Base-by-base conservation (phyloP, 2,329 filamentous ascomycete species). In the Arthrobotrys pseudoclavata region DNA sequence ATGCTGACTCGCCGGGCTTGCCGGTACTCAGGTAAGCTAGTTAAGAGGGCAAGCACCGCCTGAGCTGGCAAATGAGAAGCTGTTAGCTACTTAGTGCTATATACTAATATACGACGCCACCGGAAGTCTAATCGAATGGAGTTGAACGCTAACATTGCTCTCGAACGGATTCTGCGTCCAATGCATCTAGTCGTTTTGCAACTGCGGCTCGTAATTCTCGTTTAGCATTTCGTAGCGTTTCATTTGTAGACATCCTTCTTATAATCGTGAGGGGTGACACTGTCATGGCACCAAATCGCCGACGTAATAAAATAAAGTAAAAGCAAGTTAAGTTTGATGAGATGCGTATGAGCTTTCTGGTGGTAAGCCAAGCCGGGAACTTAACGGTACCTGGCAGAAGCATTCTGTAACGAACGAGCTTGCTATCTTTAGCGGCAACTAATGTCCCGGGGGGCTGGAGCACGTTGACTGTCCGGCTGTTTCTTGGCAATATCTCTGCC, bases 1-100 rank as follows among this genome's bases (percentile, higher is more conserved):
- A 99, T 87, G 81, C 92, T 94, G 82, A 99, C 89, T 66, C 89
- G 88, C 76, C 86, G 87, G 48, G 96, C 94, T 68, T 90, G 86
- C 79, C 89, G 85, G 83, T 97, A 99, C 52, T 81, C 80, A 15
- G 80, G 79, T 37, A 82, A 71, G n/a, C 74, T 70, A 3, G 67
- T 61, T 9, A 77, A 40, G 37, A 77, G 62, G 26, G 42, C 34
- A 52, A 63, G 52, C 22, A 71, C 74, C 2, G 18, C 20, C 10
- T 20, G 45, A 12, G 74, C 74, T 77, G n/a, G 34, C n/a, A 15
- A 26, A 9, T 42, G 13, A 60, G 31, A 22, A 40, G 20, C 34
- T 3, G 31, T 60, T 26, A 60, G 55, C 55, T 42, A 60, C 26
- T 3, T 15, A 15, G 37, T 15, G 15, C 37, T 15, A 40, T n/a